Percentiles rank a stretch among this genome's conserved stretches.
These are phyloP conservation scores for Diaporthe citriasiana DNA, from an alignment of 2,329 filamentous ascomycete species.

Conservation along the genomic window DNA sequence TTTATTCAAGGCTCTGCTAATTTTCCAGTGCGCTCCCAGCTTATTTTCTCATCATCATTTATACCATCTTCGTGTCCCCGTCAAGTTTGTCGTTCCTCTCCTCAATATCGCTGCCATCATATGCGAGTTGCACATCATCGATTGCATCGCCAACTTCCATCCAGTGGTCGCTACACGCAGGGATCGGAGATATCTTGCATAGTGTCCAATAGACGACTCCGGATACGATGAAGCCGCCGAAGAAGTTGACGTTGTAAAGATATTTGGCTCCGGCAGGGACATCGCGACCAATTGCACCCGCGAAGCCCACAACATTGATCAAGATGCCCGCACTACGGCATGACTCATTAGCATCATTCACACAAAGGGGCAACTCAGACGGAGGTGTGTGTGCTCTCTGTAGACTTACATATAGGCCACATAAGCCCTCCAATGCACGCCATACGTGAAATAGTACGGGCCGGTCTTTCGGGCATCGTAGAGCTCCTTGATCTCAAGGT, in stretches of 20 bases:
- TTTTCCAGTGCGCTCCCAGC: not conserved
- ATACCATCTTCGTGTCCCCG: slow-evolving; percentile 39
- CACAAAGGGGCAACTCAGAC: too few relatives aligned
- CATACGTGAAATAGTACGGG: slow-evolving; percentile 81
- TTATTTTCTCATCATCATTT: not conserved
- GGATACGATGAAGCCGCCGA: slow-evolving; percentile 84
- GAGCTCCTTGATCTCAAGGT: slow-evolving; percentile 81
- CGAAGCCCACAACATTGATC: slow-evolving; percentile 93
- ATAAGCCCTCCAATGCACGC: slow-evolving; percentile 88
- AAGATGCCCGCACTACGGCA: slow-evolving; percentile 74
- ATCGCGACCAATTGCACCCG: slow-evolving; percentile 78
- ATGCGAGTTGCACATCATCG: slow-evolving; percentile 65
- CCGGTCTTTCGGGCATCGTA: slow-evolving; percentile 78
- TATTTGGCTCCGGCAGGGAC: slow-evolving; percentile 87
- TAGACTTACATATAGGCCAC: slow-evolving; percentile 75
- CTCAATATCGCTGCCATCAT: slow-evolving; percentile 51
- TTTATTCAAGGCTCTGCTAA: not conserved
- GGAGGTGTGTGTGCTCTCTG: not conserved
- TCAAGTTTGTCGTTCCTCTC: slow-evolving; percentile 17
- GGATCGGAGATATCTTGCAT: slow-evolving; percentile 78
- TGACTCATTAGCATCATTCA: not conserved
- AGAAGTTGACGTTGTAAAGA: slow-evolving; percentile 93
- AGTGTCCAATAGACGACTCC: slow-evolving; percentile 76
- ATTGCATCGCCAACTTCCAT: slow-evolving; percentile 79
- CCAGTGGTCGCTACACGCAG: slow-evolving; percentile 82